These are phyloP conservation scores for Macadamia integrifolia DNA, from an alignment of 164 flowering plant species.

Conservation along the genomic window DNA sequence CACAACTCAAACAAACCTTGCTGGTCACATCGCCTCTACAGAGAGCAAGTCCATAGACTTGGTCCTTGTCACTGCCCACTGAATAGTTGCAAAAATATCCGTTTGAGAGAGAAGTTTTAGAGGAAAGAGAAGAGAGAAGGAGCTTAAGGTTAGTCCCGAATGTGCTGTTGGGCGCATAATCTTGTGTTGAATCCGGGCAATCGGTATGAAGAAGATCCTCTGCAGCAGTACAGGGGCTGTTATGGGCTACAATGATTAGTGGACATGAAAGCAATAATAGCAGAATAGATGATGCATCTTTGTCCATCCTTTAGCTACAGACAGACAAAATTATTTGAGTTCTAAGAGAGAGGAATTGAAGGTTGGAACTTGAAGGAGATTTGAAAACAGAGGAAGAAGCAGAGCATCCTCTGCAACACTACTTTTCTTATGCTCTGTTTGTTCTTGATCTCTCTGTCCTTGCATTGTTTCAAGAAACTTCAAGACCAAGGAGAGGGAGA, in stretches of 20 bases:
- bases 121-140: constrained; percentile 21
- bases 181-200: not conserved
- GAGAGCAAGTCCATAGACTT: constrained; percentile 1
- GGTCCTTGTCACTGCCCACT: constrained; percentile 10
- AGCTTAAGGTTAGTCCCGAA: constrained; percentile 20
- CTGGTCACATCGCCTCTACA: constrained; percentile 28
- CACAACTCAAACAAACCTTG: constrained; percentile 16
- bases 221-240: not conserved
- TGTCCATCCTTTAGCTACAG: not conserved
- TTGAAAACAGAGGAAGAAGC: too few relatives aligned
- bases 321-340: too few relatives aligned
- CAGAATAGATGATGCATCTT: not conserved
- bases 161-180: constrained; percentile 12
- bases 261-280: not conserved
- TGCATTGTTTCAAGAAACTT: too few relatives aligned
- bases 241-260: not conserved
- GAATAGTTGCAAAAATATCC: constrained; percentile 21
- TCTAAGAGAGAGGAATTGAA: too few relatives aligned
- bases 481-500: too few relatives aligned
- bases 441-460: too few relatives aligned
- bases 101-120: constrained; percentile 8
- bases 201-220: constrained; percentile 1
- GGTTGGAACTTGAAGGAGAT: too few relatives aligned
- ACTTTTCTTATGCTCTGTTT: too few relatives aligned
- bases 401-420: too few relatives aligned